These are phyloP conservation scores for Scenedesmus sp. DNA, from an alignment of 163 green algal species.

Conservation along the genomic window DNA sequence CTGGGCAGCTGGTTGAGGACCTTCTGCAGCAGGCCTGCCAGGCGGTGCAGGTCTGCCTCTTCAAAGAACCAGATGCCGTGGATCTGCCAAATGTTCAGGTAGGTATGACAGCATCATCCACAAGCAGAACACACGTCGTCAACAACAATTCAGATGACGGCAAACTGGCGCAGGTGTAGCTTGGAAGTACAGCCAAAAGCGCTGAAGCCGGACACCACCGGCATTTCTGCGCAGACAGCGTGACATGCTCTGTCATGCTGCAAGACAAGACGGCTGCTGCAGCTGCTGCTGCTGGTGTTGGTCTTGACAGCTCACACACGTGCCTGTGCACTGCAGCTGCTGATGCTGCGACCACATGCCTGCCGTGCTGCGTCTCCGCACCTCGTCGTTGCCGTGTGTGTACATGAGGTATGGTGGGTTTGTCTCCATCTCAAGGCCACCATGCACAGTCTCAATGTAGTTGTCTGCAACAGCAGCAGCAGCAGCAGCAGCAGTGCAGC, in stretches of 20 bases:
- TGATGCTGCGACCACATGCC: background rate
- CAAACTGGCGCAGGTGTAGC: background rate
- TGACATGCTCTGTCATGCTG: background rate
- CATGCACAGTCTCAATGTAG: slow-evolving; percentile 80
- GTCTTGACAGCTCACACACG: background rate
- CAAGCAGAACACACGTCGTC: background rate
- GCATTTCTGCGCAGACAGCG: background rate
- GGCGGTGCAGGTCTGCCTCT: slow-evolving; percentile 69
- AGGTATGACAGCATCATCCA: background rate
- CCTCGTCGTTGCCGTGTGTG: slow-evolving; percentile 76
- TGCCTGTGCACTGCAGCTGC: background rate
- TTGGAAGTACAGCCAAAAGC: background rate
- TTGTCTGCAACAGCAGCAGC: slow-evolving; percentile 67
- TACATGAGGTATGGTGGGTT: slow-evolving; percentile 88
- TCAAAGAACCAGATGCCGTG: slow-evolving; percentile 90
- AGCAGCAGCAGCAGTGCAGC: background rate
- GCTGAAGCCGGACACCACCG: background rate
- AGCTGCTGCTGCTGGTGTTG: background rate
- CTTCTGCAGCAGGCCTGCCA: slow-evolving; percentile 69
- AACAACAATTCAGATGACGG: too few relatives aligned
- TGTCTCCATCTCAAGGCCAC: slow-evolving; percentile 77
- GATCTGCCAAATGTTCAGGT: slow-evolving; percentile 62
- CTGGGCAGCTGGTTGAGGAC: slow-evolving; percentile 71
- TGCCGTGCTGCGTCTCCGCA: background rate
- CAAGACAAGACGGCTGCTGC: background rate